Evolutionary conservation across 2,329 filamentous ascomycete species (phyloP).

Genomic region (Chrysoporthe cubensis): DNA sequence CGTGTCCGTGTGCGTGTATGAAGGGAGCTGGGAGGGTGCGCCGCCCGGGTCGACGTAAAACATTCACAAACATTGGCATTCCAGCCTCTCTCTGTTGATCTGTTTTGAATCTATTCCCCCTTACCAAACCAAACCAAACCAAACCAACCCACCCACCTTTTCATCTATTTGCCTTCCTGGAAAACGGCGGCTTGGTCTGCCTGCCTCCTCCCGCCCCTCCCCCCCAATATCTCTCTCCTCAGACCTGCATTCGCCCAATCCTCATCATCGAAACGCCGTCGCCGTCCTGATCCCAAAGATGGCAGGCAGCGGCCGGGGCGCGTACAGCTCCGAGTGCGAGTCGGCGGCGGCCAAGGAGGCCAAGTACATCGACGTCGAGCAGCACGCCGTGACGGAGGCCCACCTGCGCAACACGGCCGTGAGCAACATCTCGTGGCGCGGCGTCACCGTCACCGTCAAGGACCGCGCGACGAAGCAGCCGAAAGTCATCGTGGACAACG

Average conservation of each 20-base stretch:
- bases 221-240: background rate
- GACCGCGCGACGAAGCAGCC: slow-evolving; percentile 69
- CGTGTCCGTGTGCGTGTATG: background rate
- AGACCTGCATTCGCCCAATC: background rate
- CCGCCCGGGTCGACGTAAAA: background rate
- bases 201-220: background rate
- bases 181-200: background rate
- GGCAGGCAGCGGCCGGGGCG: slow-evolving; percentile 22
- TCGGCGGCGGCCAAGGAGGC: slow-evolving; percentile 21
- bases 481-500: slow-evolving; percentile 65
- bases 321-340: slow-evolving; percentile 29
- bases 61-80: slow-evolving; percentile 6
- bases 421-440: slow-evolving; percentile 66
- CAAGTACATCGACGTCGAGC: slow-evolving; percentile 36
- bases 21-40: slow-evolving; percentile 4
- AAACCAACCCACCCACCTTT: background rate
- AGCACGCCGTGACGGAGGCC: slow-evolving; percentile 40
- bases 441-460: slow-evolving; percentile 72
- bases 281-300: slow-evolving; percentile 11
- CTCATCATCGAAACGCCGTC: background rate
- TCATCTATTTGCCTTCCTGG: background rate
- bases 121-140: background rate
- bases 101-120: background rate
- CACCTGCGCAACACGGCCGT: slow-evolving; percentile 68
- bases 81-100: background rate